Evolutionary conservation across 176 grass and related monocot genomes (phyloP).

Genomic region (Eleusine indica): DNA sequence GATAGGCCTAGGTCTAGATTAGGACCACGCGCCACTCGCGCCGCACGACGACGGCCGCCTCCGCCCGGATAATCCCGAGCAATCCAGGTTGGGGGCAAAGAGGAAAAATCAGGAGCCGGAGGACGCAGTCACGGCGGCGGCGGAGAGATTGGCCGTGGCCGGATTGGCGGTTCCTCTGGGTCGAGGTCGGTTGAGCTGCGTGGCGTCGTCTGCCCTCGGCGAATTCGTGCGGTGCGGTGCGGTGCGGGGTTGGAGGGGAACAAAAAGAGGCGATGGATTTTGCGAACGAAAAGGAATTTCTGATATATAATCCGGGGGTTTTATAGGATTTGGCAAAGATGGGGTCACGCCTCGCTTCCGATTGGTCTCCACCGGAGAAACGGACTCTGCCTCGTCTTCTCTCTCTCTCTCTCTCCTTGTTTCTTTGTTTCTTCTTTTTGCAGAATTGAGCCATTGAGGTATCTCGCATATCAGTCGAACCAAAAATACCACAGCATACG

Average conservation of each 20-base stretch:
- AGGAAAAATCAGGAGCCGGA: not conserved
- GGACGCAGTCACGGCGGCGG: not conserved
- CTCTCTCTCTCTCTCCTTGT: too few relatives aligned
- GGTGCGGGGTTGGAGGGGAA: constrained; percentile 26
- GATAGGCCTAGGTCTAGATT: constrained; percentile 37
- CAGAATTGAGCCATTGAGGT: too few relatives aligned
- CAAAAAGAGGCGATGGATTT: constrained; percentile 11
- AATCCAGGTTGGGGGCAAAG: not conserved
- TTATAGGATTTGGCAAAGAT: constrained; percentile 42
- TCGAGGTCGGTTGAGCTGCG: constrained; percentile 21
- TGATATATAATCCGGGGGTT: constrained; percentile 17
- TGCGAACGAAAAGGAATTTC: not conserved
- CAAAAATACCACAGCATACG: too few relatives aligned
- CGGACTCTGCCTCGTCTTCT: not conserved
- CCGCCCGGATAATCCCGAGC: constrained; percentile 13
- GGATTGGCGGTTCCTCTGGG: constrained; percentile 13
- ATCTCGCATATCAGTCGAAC: too few relatives aligned
- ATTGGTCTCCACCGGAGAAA: not conserved
- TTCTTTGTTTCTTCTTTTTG: too few relatives aligned
- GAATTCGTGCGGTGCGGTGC: constrained; percentile 47
- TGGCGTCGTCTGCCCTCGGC: constrained; percentile 4
- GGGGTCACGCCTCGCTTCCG: not conserved
- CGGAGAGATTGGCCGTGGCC: constrained; percentile 4
- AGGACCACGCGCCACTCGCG: not conserved
- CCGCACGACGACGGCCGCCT: not conserved